Evolutionary conservation across 2,329 filamentous ascomycete species (phyloP), one percentile per base, ranked within the genome.

Genomic region (Penicillium sp.): DNA sequence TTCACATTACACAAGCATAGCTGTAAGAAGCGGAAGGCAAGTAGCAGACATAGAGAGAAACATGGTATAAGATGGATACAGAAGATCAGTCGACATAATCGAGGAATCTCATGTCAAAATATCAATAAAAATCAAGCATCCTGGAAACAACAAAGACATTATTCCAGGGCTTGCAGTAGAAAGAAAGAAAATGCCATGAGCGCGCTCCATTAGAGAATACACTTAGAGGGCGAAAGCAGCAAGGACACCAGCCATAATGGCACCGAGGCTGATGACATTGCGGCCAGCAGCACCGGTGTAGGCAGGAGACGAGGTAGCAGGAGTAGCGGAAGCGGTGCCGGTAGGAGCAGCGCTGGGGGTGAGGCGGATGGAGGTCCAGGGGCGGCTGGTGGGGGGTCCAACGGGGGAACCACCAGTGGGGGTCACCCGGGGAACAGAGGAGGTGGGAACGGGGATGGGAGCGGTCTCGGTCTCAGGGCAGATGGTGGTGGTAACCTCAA

Each of bases 201-300:
- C 32, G n/a, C 51, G 16, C n/a, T 16, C 32, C 16, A 23, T 23
- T 27, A 9, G 13, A 7, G n/a, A 23, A 34, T 45, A 36, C 41
- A 41, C 46, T 70, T 73, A 73, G 56, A 74, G 67, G 47, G 69
- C 70, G 47, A 73, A 59, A 49, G 71, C 62, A 55, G 70, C 71
- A 52, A 66, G 58, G 40, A 71, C 53, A 67, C 68, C 71, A 34
- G 65, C 67, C 35, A 68, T 67, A 47, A 72, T 58, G 47, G 67
- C 70, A 55, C 70, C 71, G 55, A 72, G 57, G 68, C 67, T 69
- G 58, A 67, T 57, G 53, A 58, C 65, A 59, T 67, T 72, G 55
- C 66, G 70, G 63, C 65, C 66, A 53, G 70, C 70, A 58, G 49
- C 42, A 14, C 63, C 66, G 57, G 67, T 73, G 69, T 59, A 71